Evolutionary conservation across 2,329 filamentous ascomycete genomes (phyloP), one percentile per base, ranked within the genome.

Genomic region (Arthroderma uncinatum): DNA sequence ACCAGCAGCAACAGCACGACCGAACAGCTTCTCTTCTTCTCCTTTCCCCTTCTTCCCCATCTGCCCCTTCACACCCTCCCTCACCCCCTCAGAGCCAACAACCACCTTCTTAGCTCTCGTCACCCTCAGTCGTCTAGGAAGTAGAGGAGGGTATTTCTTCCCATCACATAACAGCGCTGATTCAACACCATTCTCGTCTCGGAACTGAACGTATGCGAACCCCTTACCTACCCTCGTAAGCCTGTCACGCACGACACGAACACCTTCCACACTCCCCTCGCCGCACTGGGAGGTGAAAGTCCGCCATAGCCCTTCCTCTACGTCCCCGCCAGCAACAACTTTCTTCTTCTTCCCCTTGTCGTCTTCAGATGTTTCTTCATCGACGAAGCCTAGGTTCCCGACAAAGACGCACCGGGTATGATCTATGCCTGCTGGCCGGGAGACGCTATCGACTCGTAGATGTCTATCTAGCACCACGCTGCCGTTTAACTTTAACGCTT

Each of bases 121-220:
- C 10, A 98, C 91, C 56, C 93, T 86, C 34, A 98, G 78, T 63
- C 85, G 81, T 48, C 93, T 84, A 8, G 92, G 92, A n/a, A 97
- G 82, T 82, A 96, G 85, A 16, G 92, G 92, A 14, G 92, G 90
- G 67, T 91, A 97, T 65, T 88, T 93, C 77, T 97, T 95, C 61
- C 84, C 91, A 69, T 96, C 82, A 60, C 92, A 82, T 39, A 94
- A 80, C 10, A 98, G 79, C 1, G 93, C 93, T n/a, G 86, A 82
- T 72, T 98, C 93, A 48, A 98, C 92, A 47, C 85, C 79, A 65
- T 94, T 96, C 61, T 79, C 82, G 65, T 97, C 89, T 77, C 85
- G 82, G 73, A 98, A 98, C 68, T 98, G 93, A 14, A 98, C 92
- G 67, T 98, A 98, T 61, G 94, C 94, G 68, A 98, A 89, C 3